Evolutionary conservation across 768 basidiomycete species (phyloP).

Genomic region (Trametes elegans): DNA sequence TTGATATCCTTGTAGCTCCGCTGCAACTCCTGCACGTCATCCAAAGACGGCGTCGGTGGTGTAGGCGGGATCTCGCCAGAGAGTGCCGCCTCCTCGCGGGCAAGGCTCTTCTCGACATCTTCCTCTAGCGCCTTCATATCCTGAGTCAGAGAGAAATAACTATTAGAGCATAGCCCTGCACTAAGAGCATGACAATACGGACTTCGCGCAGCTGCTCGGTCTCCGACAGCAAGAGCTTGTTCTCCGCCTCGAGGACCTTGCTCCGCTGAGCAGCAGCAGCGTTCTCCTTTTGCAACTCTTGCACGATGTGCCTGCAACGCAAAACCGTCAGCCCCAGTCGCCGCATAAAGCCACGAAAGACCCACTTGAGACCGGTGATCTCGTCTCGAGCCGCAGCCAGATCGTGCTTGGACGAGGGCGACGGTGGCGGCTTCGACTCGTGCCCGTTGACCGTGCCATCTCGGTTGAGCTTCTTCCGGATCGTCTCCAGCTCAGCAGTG

Average conservation of each 20-base stretch:
- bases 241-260: constrained; percentile 76
- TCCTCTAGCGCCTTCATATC: constrained; percentile 78
- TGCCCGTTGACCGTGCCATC: constrained; percentile 49
- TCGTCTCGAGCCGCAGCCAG: constrained; percentile 54
- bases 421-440: constrained; percentile 30
- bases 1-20: constrained; percentile 47
- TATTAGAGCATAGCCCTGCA: background rate
- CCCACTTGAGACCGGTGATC: constrained; percentile 80
- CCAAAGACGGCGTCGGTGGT: constrained; percentile 16
- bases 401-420: constrained; percentile 49
- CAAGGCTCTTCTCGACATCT: constrained; percentile 61
- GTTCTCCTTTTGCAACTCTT: constrained; percentile 85
- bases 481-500: constrained; percentile 50
- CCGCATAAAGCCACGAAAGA: constrained; percentile 2
- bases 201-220: constrained; percentile 75
- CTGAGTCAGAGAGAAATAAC: constrained; percentile 33
- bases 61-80: constrained; percentile 21
- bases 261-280: constrained; percentile 56
- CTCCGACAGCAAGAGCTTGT: constrained; percentile 63
- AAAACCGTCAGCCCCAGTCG: background rate
- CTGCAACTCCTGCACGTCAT: constrained; percentile 41
- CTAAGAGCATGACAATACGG: too few species aligned
- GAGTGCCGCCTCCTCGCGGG: constrained; percentile 44
- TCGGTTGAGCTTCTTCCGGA: constrained; percentile 59
- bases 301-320: constrained; percentile 72